These are phyloP conservation scores for rapeseed (Brassica napus) DNA, from an alignment of 345 rosid species.

Conservation along the genomic window Da-Ae NC_063442.1:1540001-1540500, in stretches of 20 bases:
- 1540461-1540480: background rate
- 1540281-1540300: background rate
- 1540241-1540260: background rate
- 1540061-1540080: slow-evolving; percentile 8
- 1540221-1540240: background rate
- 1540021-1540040: background rate
- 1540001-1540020: slow-evolving; percentile 3
- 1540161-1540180: slow-evolving; percentile 8
- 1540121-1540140: slow-evolving; percentile 17
- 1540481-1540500: background rate
- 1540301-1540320: background rate
- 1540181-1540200: slow-evolving; percentile 20
- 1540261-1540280: background rate
- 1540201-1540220: slow-evolving; percentile 12
- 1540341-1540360: background rate
- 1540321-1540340: background rate
- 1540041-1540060: background rate
- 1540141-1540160: slow-evolving; percentile 22
- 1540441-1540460: background rate
- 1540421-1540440: background rate
- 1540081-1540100: slow-evolving; percentile 30
- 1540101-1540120: slow-evolving; percentile 23
- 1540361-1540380: background rate
- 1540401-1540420: background rate
- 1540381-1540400: background rate